Evolutionary conservation across 345 rosid genomes (phyloP).

Genomic region (Lenwebbia sp.): DNA sequence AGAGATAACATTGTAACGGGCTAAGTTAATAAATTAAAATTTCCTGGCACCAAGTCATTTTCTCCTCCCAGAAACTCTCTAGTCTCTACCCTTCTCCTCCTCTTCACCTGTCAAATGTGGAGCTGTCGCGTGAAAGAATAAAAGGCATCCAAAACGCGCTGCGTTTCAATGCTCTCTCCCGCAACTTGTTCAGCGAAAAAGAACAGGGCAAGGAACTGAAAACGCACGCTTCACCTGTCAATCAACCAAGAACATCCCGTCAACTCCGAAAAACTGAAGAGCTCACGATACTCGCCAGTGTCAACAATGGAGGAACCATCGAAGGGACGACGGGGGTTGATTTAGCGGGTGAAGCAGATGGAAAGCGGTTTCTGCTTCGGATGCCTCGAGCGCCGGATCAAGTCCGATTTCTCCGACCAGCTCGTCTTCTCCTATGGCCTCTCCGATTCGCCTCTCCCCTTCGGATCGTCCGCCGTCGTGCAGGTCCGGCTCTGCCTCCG

Average conservation of each 20-base stretch:
- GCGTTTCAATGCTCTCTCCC: not conserved
- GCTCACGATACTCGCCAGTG: not conserved
- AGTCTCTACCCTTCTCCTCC: not conserved
- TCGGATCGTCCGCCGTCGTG: conserved; percentile 67
- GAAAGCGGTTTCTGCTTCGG: conserved; percentile 31
- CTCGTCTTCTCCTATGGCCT: conserved; percentile 52
- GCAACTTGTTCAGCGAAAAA: not conserved
- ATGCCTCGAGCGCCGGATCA: conserved; percentile 63
- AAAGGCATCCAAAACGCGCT: not conserved
- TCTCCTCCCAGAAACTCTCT: not conserved
- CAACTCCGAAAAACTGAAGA: not conserved
- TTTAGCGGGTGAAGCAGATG: not conserved
- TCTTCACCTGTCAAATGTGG: not conserved
- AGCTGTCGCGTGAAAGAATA: not conserved
- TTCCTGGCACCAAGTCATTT: not conserved
- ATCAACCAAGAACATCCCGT: not conserved
- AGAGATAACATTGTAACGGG: rapidly evolving
- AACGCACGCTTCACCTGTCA: not conserved
- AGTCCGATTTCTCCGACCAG: conserved; percentile 56
- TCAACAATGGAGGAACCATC: not conserved
- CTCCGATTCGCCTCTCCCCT: conserved; percentile 62
- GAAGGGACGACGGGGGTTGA: not conserved
- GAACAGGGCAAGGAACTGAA: too few relatives aligned
- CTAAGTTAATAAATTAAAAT: not conserved
- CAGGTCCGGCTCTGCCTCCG: conserved; percentile 21